Conservation (phyloP, 1,139 yeast species). For the Scheffersomyces parashehatae region DNA sequence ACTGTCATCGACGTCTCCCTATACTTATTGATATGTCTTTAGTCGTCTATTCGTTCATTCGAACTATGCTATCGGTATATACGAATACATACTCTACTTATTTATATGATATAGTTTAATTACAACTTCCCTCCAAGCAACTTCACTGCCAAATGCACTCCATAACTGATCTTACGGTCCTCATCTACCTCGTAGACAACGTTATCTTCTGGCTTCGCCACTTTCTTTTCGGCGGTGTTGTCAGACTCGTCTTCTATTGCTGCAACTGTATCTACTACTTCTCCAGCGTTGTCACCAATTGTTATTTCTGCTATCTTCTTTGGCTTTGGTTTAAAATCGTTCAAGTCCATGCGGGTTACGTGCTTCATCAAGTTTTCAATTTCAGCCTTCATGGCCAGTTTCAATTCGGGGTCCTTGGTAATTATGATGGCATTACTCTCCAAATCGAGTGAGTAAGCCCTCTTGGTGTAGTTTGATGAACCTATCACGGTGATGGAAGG, state of each 20-base stretch:
- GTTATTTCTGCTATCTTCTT: slow-evolving; percentile 3
- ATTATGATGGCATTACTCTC: slow-evolving; percentile 83
- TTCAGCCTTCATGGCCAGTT: slow-evolving; percentile 60
- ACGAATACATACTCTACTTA: no score
- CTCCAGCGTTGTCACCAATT: slow-evolving; percentile 12
- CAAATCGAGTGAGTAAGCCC: slow-evolving; percentile 85
- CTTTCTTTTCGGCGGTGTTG: neutral
- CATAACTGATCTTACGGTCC: slow-evolving; percentile 58
- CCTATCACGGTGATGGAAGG: slow-evolving; percentile 86
- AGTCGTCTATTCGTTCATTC: no score
- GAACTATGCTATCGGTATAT: no score
- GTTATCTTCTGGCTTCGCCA: slow-evolving; percentile 6
- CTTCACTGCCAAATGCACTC: slow-evolving; percentile 66
- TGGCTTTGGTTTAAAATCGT: slow-evolving; percentile 55
- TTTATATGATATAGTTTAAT: slow-evolving; percentile 4
- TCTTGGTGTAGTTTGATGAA: slow-evolving; percentile 87
- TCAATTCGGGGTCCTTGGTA: slow-evolving; percentile 66
- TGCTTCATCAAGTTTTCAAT: slow-evolving; percentile 58
- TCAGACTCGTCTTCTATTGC: slow-evolving; percentile 9
- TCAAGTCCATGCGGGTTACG: slow-evolving; percentile 51
- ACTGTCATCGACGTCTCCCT: no score
- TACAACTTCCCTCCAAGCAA: slow-evolving; percentile 66
- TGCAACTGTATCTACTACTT: slow-evolving; percentile 10
- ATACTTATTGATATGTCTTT: no score
- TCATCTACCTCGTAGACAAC: slow-evolving; percentile 42